These are phyloP conservation scores for Penicillium macrosclerotiorum DNA, from an alignment of 495 filamentous ascomycete species.

Conservation along the genomic window DNA sequence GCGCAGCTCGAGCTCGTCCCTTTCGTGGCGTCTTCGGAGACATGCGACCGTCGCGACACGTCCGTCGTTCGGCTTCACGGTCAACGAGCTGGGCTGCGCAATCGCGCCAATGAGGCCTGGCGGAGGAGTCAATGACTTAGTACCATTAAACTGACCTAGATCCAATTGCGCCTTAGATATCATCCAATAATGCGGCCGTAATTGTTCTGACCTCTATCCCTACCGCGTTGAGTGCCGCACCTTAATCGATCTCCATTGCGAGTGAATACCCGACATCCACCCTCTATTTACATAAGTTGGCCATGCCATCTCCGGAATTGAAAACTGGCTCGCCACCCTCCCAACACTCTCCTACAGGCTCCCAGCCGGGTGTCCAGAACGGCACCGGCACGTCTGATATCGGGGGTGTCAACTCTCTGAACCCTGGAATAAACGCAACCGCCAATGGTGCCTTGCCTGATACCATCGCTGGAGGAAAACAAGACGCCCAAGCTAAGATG, in stretches of 20 bases:
- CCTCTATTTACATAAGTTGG: conserved; percentile 11
- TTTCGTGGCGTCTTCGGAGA: conserved; percentile 1
- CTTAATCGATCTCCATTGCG: conserved; percentile 10
- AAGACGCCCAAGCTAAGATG: conserved; percentile 57
- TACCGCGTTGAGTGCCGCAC: conserved; percentile 23
- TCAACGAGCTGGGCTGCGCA: conserved; percentile 5
- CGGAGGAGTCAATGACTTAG: neutral
- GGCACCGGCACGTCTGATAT: conserved; percentile 23
- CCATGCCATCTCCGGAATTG: conserved; percentile 42
- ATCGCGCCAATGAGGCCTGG: conserved; percentile 12
- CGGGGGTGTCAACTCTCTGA: conserved; percentile 24
- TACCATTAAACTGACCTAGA: conserved; percentile 14
- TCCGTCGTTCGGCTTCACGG: conserved; percentile 11
- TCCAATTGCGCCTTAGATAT: conserved; percentile 15
- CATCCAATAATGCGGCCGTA: conserved; percentile 41
- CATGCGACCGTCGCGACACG: conserved; percentile 27
- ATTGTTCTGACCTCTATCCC: conserved; percentile 12
- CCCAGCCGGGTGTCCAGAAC: conserved; percentile 28
- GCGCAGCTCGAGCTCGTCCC: conserved; percentile 3
- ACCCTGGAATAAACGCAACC: conserved; percentile 20
- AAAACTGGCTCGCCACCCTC: conserved; percentile 20
- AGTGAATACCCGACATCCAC: conserved; percentile 21
- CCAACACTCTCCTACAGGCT: conserved; percentile 24
- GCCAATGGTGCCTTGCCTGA: conserved; percentile 33
- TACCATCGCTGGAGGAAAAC: conserved; percentile 54